Conservation (phyloP, 495 filamentous ascomycete species). For the Halenospora varia region DNA sequence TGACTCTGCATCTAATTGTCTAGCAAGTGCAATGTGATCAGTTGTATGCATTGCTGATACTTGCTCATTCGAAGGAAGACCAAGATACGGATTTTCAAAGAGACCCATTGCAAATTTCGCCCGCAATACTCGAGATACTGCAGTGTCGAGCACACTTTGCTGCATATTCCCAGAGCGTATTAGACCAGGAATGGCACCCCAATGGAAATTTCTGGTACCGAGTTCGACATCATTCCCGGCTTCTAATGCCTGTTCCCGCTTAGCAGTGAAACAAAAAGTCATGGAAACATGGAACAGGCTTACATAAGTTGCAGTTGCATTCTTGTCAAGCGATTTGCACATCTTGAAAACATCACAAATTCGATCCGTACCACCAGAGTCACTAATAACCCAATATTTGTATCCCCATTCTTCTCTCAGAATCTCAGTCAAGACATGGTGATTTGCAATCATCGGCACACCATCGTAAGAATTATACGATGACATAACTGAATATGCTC, state of each 20-base stretch:
- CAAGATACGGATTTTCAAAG: constrained; percentile 63
- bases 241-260: constrained; percentile 52
- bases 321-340: constrained; percentile 58
- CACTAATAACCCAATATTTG: constrained; percentile 53
- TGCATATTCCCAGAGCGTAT: constrained; percentile 54
- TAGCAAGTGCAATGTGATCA: constrained; percentile 49
- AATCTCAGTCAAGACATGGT: constrained; percentile 60
- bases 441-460: constrained; percentile 56
- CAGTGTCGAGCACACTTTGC: constrained; percentile 51
- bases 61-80: constrained; percentile 46
- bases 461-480: constrained; percentile 69
- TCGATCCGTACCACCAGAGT: constrained; percentile 64
- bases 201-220: constrained; percentile 69
- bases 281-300: too few species aligned
- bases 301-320: constrained; percentile 45
- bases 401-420: constrained; percentile 67
- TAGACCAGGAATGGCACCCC: constrained; percentile 58
- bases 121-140: constrained; percentile 56
- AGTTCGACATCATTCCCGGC: constrained; percentile 72
- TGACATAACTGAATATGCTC: constrained; percentile 63
- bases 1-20: constrained; percentile 59
- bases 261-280: neutral
- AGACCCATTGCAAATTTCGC: constrained; percentile 64
- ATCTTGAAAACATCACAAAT: constrained; percentile 59
- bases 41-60: constrained; percentile 53